phyloP scores from a whole-genome alignment of 2,329 filamentous ascomycete genomes.

The Pseudogymnoascus sp. region DNA sequence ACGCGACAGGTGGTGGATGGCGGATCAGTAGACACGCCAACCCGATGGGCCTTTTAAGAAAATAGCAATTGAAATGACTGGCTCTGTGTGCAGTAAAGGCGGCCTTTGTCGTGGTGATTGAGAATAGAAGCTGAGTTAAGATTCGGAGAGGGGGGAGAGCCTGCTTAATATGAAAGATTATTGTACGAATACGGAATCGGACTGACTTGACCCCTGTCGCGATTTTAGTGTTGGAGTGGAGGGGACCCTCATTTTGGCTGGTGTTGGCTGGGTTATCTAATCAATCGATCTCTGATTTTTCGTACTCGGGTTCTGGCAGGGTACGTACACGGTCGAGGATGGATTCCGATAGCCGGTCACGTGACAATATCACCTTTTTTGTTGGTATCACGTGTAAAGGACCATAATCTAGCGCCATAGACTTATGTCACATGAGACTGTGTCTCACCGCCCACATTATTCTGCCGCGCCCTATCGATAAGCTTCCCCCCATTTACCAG shows the following conservation, averaged over 20 bases:
- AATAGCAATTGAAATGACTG: background rate
- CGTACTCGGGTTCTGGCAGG: background rate
- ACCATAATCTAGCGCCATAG: no score
- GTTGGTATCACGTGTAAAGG: no score
- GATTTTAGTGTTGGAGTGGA: background rate
- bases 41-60: background rate
- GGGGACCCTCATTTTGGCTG: background rate
- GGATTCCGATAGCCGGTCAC: background rate
- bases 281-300: background rate
- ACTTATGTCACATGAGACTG: no score
- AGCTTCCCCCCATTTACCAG: background rate
- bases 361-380: no score
- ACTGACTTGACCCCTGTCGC: background rate
- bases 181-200: background rate
- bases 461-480: conserved; percentile 11
- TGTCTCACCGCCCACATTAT: background rate
- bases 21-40: background rate
- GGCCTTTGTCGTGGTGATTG: background rate
- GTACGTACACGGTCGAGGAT: no score
- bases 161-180: background rate
- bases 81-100: background rate
- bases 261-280: background rate
- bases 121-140: background rate
- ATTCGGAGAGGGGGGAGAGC: background rate
- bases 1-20: background rate